A percentile compares a stretch with the other conserved stretches of the same genome.
These are phyloP conservation scores for Oenanthe javanica DNA, from an alignment of 140 eudicot genomes.

Conservation along the genomic window DNA sequence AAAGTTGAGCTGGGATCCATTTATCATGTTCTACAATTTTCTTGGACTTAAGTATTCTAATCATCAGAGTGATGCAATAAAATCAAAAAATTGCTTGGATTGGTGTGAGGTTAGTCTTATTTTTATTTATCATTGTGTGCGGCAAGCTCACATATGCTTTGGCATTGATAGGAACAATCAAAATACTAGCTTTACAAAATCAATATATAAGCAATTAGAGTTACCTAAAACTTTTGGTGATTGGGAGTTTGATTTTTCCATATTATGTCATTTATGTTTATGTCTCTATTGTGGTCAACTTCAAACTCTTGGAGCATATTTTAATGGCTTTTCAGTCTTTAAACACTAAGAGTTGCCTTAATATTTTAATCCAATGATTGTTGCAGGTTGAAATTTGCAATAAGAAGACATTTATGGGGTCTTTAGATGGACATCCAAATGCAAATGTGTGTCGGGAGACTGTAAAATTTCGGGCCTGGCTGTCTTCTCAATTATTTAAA, in stretches of 20 bases:
- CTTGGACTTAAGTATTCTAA: constrained; percentile 43
- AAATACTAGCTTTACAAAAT: background rate
- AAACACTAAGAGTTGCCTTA: background rate
- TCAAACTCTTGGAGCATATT: background rate
- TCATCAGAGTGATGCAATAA: constrained; percentile 30
- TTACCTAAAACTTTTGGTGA: background rate
- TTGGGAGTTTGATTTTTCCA: background rate
- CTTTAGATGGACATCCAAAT: constrained; percentile 46
- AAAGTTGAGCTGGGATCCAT: constrained; percentile 81
- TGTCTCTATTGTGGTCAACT: background rate
- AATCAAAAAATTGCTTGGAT: constrained; percentile 44
- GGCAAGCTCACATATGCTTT: background rate
- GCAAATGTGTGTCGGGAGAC: constrained; percentile 50
- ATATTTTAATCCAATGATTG: background rate
- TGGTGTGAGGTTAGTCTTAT: constrained; percentile 69
- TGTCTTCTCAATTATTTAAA: constrained; percentile 63
- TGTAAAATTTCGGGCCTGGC: constrained; percentile 64
- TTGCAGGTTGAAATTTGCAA: constrained; percentile 57
- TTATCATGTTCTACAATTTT: constrained; percentile 53
- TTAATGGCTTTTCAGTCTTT: background rate
- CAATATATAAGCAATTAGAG: background rate
- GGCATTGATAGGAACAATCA: background rate
- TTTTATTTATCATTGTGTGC: background rate
- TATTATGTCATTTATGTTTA: background rate
- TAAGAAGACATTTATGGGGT: constrained; percentile 66